Evolutionary conservation across 495 filamentous ascomycete genomes (phyloP), one percentile per base, ranked within the genome.

Genomic region (Podospora comata): DNA sequence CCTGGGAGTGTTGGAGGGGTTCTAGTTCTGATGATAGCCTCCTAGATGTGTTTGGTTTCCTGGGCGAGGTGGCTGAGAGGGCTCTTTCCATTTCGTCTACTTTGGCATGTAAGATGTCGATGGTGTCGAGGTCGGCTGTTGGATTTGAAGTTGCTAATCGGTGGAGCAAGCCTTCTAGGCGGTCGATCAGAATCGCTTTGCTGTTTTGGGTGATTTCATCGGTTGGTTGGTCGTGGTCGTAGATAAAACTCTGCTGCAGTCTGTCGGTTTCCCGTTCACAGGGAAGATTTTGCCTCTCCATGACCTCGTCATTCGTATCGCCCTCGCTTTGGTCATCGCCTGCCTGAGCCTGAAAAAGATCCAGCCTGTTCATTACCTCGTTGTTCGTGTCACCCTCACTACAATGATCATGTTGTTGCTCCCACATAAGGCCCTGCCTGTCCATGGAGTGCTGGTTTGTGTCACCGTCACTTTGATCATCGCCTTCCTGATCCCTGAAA

Each of bases 51-150:
- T 9, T 11, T 48, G 39, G 39, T 13, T 11, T 6, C 39, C 13
- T 48, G 39, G 30, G 62, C 61, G 39, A 68, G 54, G 69, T 57
- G 56, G 59, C 20, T 55, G 59, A 58, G n/a, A 78, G 67, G 13
- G 83, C 59, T 18, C 62, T 72, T 68, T 85, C 81, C 76, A 85
- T 81, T 69, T 84, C 81, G 67, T 82, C 77, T 0, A 85, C 78
- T 67, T 80, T 81, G 61, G 70, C 73, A 62, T 82, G 76, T 54
- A 85, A 70, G 34, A 71, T 68, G 20, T 75, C 70, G 54, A 83
- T 67, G 15, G 67, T 73, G 30, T 70, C 68, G 66, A 70, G 70
- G 48, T 76, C 75, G 39, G 74, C 69, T 11, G 2, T 11, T 48
- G 39, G 39, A 48, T 11, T 48, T 48, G 39, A 16, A 15, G 67